Base-by-base conservation (phyloP, 345 rosid species). In the Lepidium aucheri region DNA sequence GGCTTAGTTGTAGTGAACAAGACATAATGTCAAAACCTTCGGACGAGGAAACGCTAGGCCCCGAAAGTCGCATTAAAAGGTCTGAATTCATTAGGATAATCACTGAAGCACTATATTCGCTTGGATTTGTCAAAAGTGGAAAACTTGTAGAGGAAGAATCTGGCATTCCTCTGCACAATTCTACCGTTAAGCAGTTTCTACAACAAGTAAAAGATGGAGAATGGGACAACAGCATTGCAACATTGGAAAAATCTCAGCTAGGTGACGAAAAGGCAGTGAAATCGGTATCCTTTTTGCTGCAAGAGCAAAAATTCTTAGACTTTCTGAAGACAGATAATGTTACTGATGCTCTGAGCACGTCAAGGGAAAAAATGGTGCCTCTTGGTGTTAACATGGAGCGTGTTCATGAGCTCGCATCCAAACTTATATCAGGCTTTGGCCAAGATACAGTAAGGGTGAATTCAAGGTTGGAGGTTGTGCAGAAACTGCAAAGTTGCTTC, bases 301-400 rank as follows among this genome's bases (percentile, higher is more conserved):
- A 76, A 73, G 85, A 86, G 58, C 87, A 84, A 63, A 84, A 79
- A 50, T 79, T 77, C 63, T 49, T 84, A n/a, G 80, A 81, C 41
- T 39, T 79, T 53, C 20, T 79, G 13, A 69, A 60, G 41, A 49
- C 16, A 45, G 72, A 63, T 13, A 69, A 77, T 20, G 32, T 47
- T 18, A 3, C 7, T 44, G 78, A 67, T 65, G 86, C 87, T 28
- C 55, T 84, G 57, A 15, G 54, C 8, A 81, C 77, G 34, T 33
- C 84, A 44, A 82, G 78, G 30, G 65, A 61, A n/a, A 78, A 84
- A 53, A 81, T 86, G 68, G 55, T 9, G 52, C 86, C 84, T 68
- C 84, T 84, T 72, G 56, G 33, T 67, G 49, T 76, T 61, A 63
- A 79, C 56, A 32, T 0, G 6, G 44, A 32, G 40, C 69, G 80